Conservation (phyloP, 768 basidiomycete species). For the Xerocomellus intermedius region DNA sequence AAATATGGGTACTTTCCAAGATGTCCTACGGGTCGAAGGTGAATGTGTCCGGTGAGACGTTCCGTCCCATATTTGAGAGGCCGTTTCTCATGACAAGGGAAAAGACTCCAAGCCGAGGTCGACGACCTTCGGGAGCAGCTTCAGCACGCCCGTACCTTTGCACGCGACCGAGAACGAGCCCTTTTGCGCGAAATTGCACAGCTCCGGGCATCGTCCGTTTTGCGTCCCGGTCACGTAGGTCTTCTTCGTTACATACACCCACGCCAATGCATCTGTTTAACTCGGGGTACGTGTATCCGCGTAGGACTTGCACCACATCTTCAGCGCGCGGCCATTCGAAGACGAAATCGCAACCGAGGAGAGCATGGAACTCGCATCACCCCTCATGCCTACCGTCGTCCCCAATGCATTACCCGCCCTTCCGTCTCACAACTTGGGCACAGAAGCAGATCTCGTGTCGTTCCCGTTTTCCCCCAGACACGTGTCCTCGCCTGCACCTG, state of each 20-base stretch:
- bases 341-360: slow-evolving; percentile 37
- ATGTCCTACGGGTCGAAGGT: slow-evolving; percentile 30
- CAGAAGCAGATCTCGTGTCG: slow-evolving; percentile 16
- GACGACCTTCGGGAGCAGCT: slow-evolving; percentile 33
- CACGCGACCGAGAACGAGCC: slow-evolving; percentile 33
- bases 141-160: slow-evolving; percentile 18
- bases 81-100: neutral
- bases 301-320: slow-evolving; percentile 6
- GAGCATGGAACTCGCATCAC: slow-evolving; percentile 54
- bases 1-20: slow-evolving; percentile 20
- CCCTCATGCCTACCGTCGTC: slow-evolving; percentile 40
- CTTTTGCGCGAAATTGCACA: slow-evolving; percentile 33
- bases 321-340: slow-evolving; percentile 29
- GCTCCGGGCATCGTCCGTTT: slow-evolving; percentile 7
- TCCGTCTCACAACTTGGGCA: neutral
- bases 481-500: slow-evolving; percentile 16
- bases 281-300: neutral
- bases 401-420: slow-evolving; percentile 7
- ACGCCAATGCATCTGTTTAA: neutral
- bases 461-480: slow-evolving; percentile 21
- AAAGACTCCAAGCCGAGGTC: slow-evolving; percentile 34
- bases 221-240: slow-evolving; percentile 4
- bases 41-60: slow-evolving; percentile 37
- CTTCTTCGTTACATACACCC: neutral
- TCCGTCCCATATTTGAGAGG: neutral